A percentile compares a stretch with the other conserved stretches of the same genome.
phyloP scores from a whole-genome alignment of 176 grass and related monocot genomes.

The Carex littledalei region DNA sequence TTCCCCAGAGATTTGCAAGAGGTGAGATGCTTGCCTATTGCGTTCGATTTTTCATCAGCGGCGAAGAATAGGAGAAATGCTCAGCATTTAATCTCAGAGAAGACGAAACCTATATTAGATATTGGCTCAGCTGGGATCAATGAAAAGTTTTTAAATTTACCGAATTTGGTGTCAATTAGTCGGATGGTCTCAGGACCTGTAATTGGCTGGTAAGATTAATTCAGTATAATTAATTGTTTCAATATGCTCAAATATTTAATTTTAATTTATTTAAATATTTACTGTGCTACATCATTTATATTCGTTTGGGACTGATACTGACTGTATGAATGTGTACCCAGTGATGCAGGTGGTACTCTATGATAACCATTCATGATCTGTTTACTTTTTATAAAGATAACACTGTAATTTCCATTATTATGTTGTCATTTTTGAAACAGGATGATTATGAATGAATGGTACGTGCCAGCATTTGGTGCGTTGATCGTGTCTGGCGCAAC shows the following conservation, averaged over 20 bases:
- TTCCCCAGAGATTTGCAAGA: slow-evolving; percentile 41
- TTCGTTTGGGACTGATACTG: not conserved
- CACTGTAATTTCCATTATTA: not conserved
- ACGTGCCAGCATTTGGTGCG: slow-evolving; percentile 79
- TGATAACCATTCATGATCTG: not conserved
- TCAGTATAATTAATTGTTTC: slow-evolving; percentile 18
- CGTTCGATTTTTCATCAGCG: slow-evolving; percentile 4
- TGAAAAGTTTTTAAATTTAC: slow-evolving; percentile 83
- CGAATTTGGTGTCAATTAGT: slow-evolving; percentile 87
- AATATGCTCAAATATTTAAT: not conserved
- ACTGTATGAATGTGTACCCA: not conserved
- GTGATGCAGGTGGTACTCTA: not conserved
- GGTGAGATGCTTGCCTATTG: slow-evolving; percentile 32
- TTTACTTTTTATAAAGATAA: not conserved
- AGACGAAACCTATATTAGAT: not conserved
- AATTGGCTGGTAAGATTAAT: slow-evolving; percentile 67
- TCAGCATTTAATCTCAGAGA: not conserved
- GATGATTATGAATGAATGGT: slow-evolving; percentile 92
- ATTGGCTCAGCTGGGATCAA: not conserved
- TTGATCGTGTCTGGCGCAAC: slow-evolving; percentile 73
- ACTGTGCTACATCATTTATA: not conserved
- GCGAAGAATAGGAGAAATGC: not conserved
- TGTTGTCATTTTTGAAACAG: slow-evolving; percentile 29
- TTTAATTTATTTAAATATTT: slow-evolving; percentile 16
- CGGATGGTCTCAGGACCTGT: slow-evolving; percentile 81